phyloP scores from a whole-genome alignment of 208 protist genomes.

The Blechomonas ayalai region DNA sequence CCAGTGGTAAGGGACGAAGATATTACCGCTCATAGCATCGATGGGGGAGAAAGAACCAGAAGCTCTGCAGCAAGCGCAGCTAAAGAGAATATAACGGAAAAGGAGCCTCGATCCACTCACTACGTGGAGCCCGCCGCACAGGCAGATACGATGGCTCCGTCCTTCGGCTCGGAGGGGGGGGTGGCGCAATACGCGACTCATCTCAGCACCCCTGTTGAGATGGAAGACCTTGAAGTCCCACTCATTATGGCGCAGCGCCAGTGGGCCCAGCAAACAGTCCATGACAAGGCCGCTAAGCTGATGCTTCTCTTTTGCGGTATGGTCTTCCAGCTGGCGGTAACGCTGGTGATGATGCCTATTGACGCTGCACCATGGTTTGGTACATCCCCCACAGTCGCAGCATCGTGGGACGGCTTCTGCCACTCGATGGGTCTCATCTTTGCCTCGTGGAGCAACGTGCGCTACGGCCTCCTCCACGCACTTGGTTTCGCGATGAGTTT shows the following conservation, averaged over 20 bases:
- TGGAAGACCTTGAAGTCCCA: too few species aligned
- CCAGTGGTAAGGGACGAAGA: neutral
- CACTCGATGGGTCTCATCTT: slow-evolving; percentile 59
- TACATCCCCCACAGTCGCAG: slow-evolving; percentile 18
- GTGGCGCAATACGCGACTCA: too few species aligned
- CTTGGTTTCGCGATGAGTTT: slow-evolving; percentile 76
- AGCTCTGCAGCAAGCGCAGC: neutral
- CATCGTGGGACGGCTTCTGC: slow-evolving; percentile 45
- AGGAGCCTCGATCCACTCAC: too few species aligned
- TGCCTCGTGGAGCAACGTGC: slow-evolving; percentile 48
- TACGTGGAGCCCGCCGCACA: too few species aligned
- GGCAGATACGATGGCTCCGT: too few species aligned
- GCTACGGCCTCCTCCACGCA: slow-evolving; percentile 54
- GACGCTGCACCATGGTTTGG: slow-evolving; percentile 78
- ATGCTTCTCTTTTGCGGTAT: slow-evolving; percentile 53
- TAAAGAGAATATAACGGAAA: neutral
- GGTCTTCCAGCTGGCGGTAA: slow-evolving; percentile 60
- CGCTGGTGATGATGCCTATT: slow-evolving; percentile 52
- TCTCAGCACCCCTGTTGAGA: too few species aligned
- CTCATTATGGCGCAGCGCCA: slow-evolving; percentile 27
- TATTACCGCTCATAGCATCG: neutral
- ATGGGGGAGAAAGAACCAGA: neutral
- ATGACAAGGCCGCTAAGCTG: slow-evolving; percentile 67
- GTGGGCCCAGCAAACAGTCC: slow-evolving; percentile 49
- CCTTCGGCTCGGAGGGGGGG: too few species aligned